Conservation (phyloP, 2,329 filamentous ascomycete species). For the Hypoxylon sp. region DNA sequence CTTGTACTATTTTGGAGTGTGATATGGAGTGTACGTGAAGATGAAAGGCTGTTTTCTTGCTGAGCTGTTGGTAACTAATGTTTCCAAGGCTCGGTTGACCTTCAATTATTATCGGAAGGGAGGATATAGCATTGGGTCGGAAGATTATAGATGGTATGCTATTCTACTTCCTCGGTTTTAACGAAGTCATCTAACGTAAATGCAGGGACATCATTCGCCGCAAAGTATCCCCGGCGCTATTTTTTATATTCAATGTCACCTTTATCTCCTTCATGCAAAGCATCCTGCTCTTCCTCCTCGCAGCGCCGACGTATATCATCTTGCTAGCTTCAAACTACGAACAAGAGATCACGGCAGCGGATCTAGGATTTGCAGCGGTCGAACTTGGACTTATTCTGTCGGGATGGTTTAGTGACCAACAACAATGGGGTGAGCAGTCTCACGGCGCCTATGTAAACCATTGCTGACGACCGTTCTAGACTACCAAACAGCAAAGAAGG, state of each 20-base stretch:
- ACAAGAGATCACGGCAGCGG: slow-evolving; percentile 61
- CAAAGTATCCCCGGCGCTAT: slow-evolving; percentile 73
- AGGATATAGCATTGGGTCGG: slow-evolving; percentile 88
- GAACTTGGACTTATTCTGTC: slow-evolving; percentile 68
- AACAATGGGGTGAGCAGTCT: slow-evolving; percentile 82
- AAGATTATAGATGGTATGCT: slow-evolving; percentile 89
- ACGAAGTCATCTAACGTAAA: slow-evolving; percentile 44
- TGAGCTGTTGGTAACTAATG: slow-evolving; percentile 45
- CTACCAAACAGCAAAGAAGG: slow-evolving; percentile 84
- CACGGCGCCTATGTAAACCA: not conserved
- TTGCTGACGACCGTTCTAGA: slow-evolving; percentile 60
- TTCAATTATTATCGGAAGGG: slow-evolving; percentile 98
- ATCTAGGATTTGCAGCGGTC: slow-evolving; percentile 64
- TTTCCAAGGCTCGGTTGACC: slow-evolving; percentile 79
- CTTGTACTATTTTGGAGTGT: slow-evolving; percentile 78
- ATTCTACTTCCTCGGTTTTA: not conserved
- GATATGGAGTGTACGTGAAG: slow-evolving; percentile 81
- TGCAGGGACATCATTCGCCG: slow-evolving; percentile 78
- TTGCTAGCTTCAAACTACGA: slow-evolving; percentile 79
- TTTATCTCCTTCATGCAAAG: slow-evolving; percentile 92
- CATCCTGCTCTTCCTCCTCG: slow-evolving; percentile 82
- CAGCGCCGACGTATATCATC: slow-evolving; percentile 84
- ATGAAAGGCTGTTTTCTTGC: slow-evolving; percentile 14
- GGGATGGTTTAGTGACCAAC: slow-evolving; percentile 89
- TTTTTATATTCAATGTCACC: slow-evolving; percentile 88